These are phyloP conservation scores for Cyberlindnera sargentensis DNA, from an alignment of 805 yeast species.

Conservation along the genomic window DNA sequence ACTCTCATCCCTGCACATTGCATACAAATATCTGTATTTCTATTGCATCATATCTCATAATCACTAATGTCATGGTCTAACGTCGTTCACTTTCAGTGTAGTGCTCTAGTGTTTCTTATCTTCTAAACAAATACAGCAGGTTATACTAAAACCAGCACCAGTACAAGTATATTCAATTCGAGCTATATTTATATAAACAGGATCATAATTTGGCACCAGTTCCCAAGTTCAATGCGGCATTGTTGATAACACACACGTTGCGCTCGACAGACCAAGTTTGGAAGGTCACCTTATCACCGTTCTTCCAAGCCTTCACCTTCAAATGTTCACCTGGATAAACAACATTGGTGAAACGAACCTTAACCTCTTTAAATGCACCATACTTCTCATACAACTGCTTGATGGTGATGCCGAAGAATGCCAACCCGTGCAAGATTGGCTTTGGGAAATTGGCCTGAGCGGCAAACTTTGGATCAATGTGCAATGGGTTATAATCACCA, in stretches of 20 bases:
- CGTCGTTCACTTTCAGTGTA: too few species aligned
- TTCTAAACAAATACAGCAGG: too few species aligned
- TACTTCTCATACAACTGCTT: conserved; percentile 71
- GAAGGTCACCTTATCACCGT: conserved; percentile 57
- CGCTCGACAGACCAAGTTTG: conserved; percentile 79
- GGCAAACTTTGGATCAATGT: conserved; percentile 89
- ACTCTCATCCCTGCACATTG: too few species aligned
- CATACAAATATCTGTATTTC: too few species aligned
- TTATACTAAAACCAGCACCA: too few species aligned
- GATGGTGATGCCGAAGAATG: conserved; percentile 76
- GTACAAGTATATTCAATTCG: too few species aligned
- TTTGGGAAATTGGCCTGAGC: conserved; percentile 74
- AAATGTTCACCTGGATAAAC: conserved; percentile 94
- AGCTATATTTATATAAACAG: not conserved
- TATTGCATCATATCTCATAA: too few species aligned
- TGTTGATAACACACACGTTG: conserved; percentile 69
- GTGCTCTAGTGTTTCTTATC: too few species aligned
- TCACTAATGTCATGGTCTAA: too few species aligned
- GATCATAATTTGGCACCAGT: conserved; percentile 13
- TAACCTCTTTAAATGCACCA: conserved; percentile 78
- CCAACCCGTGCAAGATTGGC: conserved; percentile 92
- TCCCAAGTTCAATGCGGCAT: conserved; percentile 71
- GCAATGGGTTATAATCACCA: conserved; percentile 94
- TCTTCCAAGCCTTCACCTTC: conserved; percentile 78
- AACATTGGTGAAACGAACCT: conserved; percentile 83